Conservation (phyloP, 2,329 filamentous ascomycete species). For the Alternaria triticina region DNA sequence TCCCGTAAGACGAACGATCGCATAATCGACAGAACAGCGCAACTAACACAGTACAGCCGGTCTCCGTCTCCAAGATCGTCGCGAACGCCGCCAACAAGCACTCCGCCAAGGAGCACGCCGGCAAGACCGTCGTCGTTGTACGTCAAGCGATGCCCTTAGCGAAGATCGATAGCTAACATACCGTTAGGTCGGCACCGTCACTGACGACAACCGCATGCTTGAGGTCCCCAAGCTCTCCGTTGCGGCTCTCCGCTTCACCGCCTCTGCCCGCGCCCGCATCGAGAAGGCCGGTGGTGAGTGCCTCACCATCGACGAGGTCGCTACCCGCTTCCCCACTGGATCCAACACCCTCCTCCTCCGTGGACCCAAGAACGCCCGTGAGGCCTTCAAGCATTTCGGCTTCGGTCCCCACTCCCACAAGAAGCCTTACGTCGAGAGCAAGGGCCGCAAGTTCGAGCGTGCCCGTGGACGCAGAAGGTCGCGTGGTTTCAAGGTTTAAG, state of each 20-base stretch:
- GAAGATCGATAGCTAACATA: conserved; percentile 18
- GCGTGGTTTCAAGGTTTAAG: conserved; percentile 99
- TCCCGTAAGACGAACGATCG: conserved; percentile 43
- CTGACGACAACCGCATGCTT: conserved; percentile 89
- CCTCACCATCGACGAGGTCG: conserved; percentile 96
- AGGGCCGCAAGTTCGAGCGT: conserved; percentile 99
- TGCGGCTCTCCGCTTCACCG: conserved; percentile 95
- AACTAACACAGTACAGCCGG: conserved; percentile 54
- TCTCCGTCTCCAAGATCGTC: conserved; percentile 92
- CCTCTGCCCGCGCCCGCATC: conserved; percentile 93
- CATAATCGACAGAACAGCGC: background rate
- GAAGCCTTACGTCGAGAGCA: conserved; percentile 97
- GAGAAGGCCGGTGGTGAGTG: conserved; percentile 91
- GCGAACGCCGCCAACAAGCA: conserved; percentile 61
- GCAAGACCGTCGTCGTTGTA: conserved; percentile 85
- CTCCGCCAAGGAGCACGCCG: conserved; percentile 63
- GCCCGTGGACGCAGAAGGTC: conserved; percentile 99
- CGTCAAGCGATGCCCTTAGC: conserved; percentile 8
- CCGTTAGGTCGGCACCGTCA: conserved; percentile 77
- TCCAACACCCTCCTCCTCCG: conserved; percentile 96
- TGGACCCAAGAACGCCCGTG: conserved; percentile 96
- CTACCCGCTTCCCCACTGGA: conserved; percentile 91
- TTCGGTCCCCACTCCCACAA: conserved; percentile 98
- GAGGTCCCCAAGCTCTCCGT: conserved; percentile 90
- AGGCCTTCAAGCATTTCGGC: conserved; percentile 99